Conservation (phyloP, 768 basidiomycete species). For the Russula earlei region DNA sequence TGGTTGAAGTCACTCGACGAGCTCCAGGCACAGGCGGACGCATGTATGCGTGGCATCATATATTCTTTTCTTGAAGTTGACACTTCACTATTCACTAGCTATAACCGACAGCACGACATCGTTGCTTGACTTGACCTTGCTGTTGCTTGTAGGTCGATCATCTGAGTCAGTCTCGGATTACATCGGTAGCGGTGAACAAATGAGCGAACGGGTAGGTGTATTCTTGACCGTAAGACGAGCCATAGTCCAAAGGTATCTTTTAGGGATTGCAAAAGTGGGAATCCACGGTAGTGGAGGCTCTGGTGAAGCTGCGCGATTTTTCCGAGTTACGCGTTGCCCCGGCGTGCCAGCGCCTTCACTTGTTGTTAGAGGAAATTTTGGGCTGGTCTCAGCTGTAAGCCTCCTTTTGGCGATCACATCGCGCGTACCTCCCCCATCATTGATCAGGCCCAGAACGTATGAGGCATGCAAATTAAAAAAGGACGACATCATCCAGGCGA, state of each 20-base stretch:
- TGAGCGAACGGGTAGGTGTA: constrained; percentile 64
- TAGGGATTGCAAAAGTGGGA: constrained; percentile 84
- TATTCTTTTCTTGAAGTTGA: constrained; percentile 10
- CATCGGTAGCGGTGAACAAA: constrained; percentile 66
- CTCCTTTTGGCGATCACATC: constrained; percentile 18
- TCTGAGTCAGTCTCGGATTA: constrained; percentile 67
- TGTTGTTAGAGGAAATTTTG: constrained; percentile 67
- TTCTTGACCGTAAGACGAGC: neutral
- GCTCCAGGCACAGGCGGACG: constrained; percentile 40
- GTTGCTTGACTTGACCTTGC: constrained; percentile 58
- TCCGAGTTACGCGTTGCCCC: constrained; percentile 61
- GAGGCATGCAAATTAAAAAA: constrained; percentile 43
- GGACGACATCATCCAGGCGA: constrained; percentile 41
- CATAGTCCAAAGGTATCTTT: constrained; percentile 11
- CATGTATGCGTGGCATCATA: constrained; percentile 49
- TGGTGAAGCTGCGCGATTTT: constrained; percentile 64
- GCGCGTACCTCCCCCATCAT: constrained; percentile 6
- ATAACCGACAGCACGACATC: constrained; percentile 49
- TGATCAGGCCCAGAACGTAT: constrained; percentile 44
- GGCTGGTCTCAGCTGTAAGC: constrained; percentile 71
- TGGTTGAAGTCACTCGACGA: constrained; percentile 61
- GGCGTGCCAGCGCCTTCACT: constrained; percentile 66
- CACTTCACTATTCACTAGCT: constrained; percentile 1
- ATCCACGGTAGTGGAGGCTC: constrained; percentile 55
- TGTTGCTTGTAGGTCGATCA: constrained; percentile 63